Conservation (phyloP, 352 stramenopile genomes). For the Phytophthora pisi region DNA sequence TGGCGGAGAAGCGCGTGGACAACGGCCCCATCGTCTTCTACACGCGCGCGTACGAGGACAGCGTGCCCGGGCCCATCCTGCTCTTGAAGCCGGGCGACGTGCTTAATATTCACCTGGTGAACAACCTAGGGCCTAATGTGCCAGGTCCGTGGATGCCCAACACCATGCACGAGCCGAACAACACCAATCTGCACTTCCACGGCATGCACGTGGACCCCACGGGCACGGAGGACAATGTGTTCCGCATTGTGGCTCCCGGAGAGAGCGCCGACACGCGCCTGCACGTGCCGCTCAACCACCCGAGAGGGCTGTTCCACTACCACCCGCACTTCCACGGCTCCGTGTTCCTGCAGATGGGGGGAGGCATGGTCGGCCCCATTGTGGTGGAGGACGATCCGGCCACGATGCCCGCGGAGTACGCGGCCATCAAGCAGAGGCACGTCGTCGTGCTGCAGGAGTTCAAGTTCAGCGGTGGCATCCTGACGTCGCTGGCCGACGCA, state of each 20-base stretch:
- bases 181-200: slow-evolving; percentile 84
- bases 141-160: slow-evolving; percentile 50
- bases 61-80: slow-evolving; percentile 62
- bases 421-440: slow-evolving; percentile 48
- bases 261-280: slow-evolving; percentile 56
- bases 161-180: slow-evolving; percentile 75
- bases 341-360: slow-evolving; percentile 76
- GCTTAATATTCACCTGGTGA: slow-evolving; percentile 64
- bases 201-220: slow-evolving; percentile 85
- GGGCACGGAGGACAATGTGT: slow-evolving; percentile 79
- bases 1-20: slow-evolving; percentile 48
- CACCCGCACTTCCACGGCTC: slow-evolving; percentile 84
- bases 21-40: slow-evolving; percentile 72
- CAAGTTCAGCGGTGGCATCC: slow-evolving; percentile 61
- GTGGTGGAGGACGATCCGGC: slow-evolving; percentile 66
- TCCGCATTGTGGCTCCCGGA: slow-evolving; percentile 59
- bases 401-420: slow-evolving; percentile 47
- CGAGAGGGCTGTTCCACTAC: slow-evolving; percentile 82
- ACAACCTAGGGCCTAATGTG: slow-evolving; percentile 55
- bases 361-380: slow-evolving; percentile 72
- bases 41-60: slow-evolving; percentile 69
- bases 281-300: slow-evolving; percentile 66
- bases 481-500: slow-evolving; percentile 52
- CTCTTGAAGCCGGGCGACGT: slow-evolving; percentile 68
- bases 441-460: slow-evolving; percentile 69